phyloP scores from a whole-genome alignment of 164 flowering plant species.

The Pachysandra terminalis region DNA sequence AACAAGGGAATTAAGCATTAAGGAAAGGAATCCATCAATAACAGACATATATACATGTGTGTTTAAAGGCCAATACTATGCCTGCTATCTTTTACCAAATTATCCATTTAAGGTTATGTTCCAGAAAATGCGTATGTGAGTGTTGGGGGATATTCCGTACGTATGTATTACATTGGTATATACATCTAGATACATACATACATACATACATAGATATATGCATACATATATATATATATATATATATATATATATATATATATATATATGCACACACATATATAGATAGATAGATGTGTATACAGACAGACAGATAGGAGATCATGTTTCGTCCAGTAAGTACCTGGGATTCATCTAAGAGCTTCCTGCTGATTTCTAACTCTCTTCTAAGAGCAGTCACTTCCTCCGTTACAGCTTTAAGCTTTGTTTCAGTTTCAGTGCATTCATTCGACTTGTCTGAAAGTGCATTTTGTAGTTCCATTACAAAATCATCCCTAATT shows the following conservation, averaged over 20 bases:
- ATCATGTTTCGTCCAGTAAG: not conserved
- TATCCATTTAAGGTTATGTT: too few species aligned
- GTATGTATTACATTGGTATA: too few species aligned
- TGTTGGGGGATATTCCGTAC: too few species aligned
- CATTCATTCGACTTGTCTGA: slow-evolving; percentile 55
- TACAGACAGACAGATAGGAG: too few species aligned
- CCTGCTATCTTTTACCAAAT: too few species aligned
- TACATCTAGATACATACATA: too few species aligned
- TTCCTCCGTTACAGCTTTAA: slow-evolving; percentile 66
- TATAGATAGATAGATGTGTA: too few species aligned
- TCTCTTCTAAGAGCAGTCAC: slow-evolving; percentile 56
- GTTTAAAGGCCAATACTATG: not conserved
- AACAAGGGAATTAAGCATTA: not conserved
- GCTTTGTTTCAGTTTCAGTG: slow-evolving; percentile 58
- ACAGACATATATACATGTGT: not conserved
- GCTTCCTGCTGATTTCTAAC: slow-evolving; percentile 65
- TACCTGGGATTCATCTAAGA: slow-evolving; percentile 95
- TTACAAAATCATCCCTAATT: slow-evolving; percentile 28
- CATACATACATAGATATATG: too few species aligned
- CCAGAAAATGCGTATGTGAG: too few species aligned
- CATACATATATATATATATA: too few species aligned
- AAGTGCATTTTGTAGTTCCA: slow-evolving; percentile 59
- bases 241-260: too few species aligned
- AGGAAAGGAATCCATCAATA: not conserved
- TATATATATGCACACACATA: too few species aligned